Percentiles rank a stretch among this genome's conserved stretches.
These are phyloP conservation scores for Leishmania lainsoni DNA, from an alignment of 208 protist species.

Conservation along the genomic window DNA sequence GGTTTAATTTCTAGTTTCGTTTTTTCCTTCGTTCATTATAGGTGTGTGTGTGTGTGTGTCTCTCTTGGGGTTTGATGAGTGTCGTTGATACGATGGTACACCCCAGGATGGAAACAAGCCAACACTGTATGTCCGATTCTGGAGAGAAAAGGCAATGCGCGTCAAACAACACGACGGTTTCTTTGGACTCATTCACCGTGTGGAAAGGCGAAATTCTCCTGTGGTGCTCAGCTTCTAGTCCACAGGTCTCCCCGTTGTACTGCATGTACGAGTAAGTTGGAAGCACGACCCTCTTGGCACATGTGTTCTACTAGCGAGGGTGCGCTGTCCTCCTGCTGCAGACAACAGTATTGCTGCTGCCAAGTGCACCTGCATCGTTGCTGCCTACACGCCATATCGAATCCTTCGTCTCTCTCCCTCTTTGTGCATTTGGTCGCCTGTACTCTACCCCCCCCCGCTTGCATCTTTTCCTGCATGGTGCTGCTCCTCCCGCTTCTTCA, in stretches of 20 bases:
- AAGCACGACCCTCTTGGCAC: background rate
- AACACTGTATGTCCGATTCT: no score
- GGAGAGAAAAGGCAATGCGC: background rate
- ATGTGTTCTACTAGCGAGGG: background rate
- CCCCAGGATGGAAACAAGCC: no score
- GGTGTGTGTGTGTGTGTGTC: background rate
- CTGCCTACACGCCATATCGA: background rate
- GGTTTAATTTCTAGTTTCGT: background rate
- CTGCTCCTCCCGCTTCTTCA: background rate
- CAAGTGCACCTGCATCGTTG: background rate
- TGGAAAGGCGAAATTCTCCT: background rate
- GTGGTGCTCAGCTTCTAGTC: background rate
- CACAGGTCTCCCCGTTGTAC: background rate
- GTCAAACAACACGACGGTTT: background rate
- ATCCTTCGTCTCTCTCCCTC: background rate
- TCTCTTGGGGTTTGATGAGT: background rate
- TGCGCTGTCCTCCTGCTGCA: background rate
- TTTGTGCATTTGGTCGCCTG: background rate
- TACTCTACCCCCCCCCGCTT: background rate
- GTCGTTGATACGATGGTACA: background rate
- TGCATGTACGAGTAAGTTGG: background rate
- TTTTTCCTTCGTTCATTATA: background rate
- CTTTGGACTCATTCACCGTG: background rate
- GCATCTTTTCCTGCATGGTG: background rate
- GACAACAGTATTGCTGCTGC: background rate